Conservation (phyloP, 345 rosid genomes). For the Raphanus sativus region DNA sequence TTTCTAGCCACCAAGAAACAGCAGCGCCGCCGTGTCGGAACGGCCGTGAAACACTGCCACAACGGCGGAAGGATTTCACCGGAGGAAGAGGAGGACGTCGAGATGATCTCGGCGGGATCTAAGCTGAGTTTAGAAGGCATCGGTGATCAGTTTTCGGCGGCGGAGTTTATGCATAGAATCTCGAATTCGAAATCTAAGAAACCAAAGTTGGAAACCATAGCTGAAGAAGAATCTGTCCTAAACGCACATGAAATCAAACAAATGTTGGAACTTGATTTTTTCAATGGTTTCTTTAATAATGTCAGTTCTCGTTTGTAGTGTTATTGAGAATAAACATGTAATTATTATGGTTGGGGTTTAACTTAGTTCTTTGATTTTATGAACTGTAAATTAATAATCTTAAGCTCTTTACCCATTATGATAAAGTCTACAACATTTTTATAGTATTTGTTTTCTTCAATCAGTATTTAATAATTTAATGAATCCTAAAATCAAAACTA, state of each 20-base stretch:
- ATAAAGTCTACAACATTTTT: too few species aligned
- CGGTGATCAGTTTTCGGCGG: constrained; percentile 52
- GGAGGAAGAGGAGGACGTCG: constrained; percentile 16
- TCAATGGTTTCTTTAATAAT: not conserved
- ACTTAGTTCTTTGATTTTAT: not conserved
- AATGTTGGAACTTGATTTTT: not conserved
- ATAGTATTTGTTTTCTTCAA: too few species aligned
- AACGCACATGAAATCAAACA: not conserved
- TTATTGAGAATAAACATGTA: not conserved
- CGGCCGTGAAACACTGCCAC: constrained; percentile 4
- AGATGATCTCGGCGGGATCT: constrained; percentile 24
- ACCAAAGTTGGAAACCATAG: constrained; percentile 73
- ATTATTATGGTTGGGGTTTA: too few species aligned
- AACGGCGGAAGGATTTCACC: constrained; percentile 24
- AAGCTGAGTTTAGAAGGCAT: constrained; percentile 57
- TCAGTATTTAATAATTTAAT: not conserved
- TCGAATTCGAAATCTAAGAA: constrained; percentile 73
- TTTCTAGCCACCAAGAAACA: constrained; percentile 53
- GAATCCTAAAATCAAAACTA: not conserved
- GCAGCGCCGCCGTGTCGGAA: constrained; percentile 32
- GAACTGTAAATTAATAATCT: not conserved
- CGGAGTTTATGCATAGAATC: constrained; percentile 57
- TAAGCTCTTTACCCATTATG: not conserved
- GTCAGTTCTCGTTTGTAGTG: not conserved
- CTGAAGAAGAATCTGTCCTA: constrained; percentile 51